Percentiles rank a stretch among this genome's conserved stretches.
phyloP scores from a whole-genome alignment of 192 early-diverging fungal species.

The Spinellus fusiger region DNA sequence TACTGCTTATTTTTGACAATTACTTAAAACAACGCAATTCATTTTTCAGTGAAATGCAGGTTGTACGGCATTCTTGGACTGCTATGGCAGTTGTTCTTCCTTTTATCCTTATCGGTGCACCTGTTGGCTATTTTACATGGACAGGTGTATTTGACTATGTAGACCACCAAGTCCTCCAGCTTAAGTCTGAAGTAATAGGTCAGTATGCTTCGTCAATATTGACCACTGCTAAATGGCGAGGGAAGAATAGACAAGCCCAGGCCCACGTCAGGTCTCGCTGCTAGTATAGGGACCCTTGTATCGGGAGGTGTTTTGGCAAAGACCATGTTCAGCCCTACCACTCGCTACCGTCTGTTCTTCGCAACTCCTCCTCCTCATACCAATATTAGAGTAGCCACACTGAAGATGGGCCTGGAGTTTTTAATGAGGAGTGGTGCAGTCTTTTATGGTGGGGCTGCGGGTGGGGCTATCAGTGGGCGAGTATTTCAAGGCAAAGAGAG shows the following conservation, averaged over 20 bases:
- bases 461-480: slow-evolving; percentile 16
- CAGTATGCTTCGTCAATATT: neutral
- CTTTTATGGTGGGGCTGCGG: slow-evolving; percentile 25
- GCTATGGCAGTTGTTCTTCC: slow-evolving; percentile 28
- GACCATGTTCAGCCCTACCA: slow-evolving; percentile 11
- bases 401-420: slow-evolving; percentile 24
- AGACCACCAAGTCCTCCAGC: slow-evolving; percentile 10
- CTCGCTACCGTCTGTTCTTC: slow-evolving; percentile 30
- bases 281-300: slow-evolving; percentile 1
- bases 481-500: too few species aligned
- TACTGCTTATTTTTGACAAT: too few species aligned
- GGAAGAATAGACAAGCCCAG: neutral
- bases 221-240: neutral
- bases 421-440: slow-evolving; percentile 13
- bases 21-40: too few species aligned
- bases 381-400: slow-evolving; percentile 17
- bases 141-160: slow-evolving; percentile 14
- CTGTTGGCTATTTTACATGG: slow-evolving; percentile 25
- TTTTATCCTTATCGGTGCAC: slow-evolving; percentile 19
- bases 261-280: slow-evolving; percentile 4
- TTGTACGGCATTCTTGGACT: too few species aligned
- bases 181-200: slow-evolving; percentile 3
- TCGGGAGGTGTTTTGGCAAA: slow-evolving; percentile 15
- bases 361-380: slow-evolving; percentile 19
- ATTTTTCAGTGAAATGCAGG: too few species aligned